Evolutionary conservation across 345 rosid species (phyloP), one percentile per base, ranked within the genome.

Genomic region (Populus euphratica): DNA sequence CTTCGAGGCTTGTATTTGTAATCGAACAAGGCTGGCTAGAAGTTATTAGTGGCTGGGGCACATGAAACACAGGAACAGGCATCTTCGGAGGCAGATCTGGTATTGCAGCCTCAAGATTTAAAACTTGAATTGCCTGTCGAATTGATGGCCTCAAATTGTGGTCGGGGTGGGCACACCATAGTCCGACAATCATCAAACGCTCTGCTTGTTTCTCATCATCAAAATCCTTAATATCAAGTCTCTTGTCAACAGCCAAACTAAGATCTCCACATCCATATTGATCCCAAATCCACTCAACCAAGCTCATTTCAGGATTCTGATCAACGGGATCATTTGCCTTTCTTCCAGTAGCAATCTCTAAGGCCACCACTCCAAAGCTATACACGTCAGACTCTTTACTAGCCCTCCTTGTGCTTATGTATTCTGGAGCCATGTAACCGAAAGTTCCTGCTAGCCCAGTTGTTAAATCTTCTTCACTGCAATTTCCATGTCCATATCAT

Each of bases 361-460:
- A 44, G 6, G 69, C 76, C n/a, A 78, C 80, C 17, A 78, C 50
- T 5, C 80, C 76, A 17, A 72, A 72, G 65, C 80, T 78, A 5
- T 78, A 78, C 1, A 71, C 72, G 36, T 78, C 80, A 10, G 76
- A 78, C 3, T 72, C 66, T 68, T 86, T 90, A 62, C 89, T 88
- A 1, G 91, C 84, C 36, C 84, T 82, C 2, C 90, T 86, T 8
- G 89, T 88, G 71, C 75, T 78, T 35, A 86, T 21, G 36, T 86
- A 92, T 64, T 91, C 90, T 0, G 86, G 92, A 21, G 92, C 85
- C 81, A 90, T 14, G 79, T 92, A 88, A 1, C 90, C 91, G 0
- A 87, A 77, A 0, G 92, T 91, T 14, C 87, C 90, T 0, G 88
- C 96, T 68, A 87, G 23, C 49, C 86, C 83, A 0, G 94, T 89